These are phyloP conservation scores for Pythium oligandrum DNA, from an alignment of 352 stramenopile species.

Conservation along the genomic window DNA sequence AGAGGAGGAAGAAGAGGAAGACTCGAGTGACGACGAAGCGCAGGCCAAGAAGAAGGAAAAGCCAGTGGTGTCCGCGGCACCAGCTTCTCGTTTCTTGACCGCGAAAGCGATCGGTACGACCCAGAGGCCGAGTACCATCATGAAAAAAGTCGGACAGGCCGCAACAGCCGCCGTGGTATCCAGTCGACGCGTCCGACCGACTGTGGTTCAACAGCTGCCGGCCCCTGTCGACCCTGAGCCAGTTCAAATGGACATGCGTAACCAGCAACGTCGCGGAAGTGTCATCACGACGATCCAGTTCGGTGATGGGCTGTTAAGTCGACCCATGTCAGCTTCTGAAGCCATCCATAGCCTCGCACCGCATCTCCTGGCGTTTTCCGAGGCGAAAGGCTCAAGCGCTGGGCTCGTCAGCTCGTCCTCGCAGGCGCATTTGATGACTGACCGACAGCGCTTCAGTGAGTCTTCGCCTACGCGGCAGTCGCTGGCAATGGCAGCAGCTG, in stretches of 20 bases:
- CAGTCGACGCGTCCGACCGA: too few relatives aligned
- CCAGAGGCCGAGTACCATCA: too few relatives aligned
- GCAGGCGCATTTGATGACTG: too few relatives aligned
- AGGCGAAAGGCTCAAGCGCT: too few relatives aligned
- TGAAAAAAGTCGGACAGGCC: too few relatives aligned
- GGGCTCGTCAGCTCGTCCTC: too few relatives aligned
- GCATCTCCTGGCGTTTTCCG: too few relatives aligned
- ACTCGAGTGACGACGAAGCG: conserved; percentile 12
- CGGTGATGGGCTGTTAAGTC: conserved; percentile 8
- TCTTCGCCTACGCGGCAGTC: background rate
- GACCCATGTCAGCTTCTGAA: background rate
- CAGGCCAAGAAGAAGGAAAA: background rate
- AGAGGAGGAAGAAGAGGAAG: conserved; percentile 26
- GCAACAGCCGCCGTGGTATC: too few relatives aligned
- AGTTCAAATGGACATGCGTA: background rate
- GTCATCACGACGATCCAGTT: conserved; percentile 20
- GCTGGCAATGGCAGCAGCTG: conserved; percentile 9
- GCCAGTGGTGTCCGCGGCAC: too few relatives aligned
- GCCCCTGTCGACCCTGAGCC: background rate
- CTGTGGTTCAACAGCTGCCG: too few relatives aligned
- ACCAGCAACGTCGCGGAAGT: conserved; percentile 10
- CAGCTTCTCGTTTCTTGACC: conserved; percentile 1
- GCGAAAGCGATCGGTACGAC: conserved; percentile 10
- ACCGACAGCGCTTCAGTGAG: too few relatives aligned
- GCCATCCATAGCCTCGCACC: too few relatives aligned